Conservation (phyloP, 2,329 filamentous ascomycete genomes). For the Diaporthe vaccinii region DNA sequence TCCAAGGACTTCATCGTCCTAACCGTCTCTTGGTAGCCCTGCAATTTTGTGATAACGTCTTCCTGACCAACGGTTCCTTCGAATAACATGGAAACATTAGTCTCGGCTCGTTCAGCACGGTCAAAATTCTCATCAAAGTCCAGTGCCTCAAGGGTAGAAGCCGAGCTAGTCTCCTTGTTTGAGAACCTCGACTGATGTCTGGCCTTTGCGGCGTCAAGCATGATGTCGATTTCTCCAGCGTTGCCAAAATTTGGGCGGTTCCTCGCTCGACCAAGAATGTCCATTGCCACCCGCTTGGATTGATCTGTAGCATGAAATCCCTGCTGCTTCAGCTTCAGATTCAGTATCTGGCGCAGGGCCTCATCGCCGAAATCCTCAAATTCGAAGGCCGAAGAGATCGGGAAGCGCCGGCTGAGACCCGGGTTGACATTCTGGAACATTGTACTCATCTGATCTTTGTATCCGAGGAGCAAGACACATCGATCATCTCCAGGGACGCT, state of each 20-base stretch:
- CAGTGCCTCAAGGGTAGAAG: conserved; percentile 48
- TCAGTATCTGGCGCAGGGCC: conserved; percentile 71
- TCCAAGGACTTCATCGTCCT: conserved; percentile 63
- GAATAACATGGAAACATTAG: conserved; percentile 68
- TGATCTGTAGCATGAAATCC: conserved; percentile 65
- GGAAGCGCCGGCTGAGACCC: conserved; percentile 76
- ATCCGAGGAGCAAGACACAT: conserved; percentile 79
- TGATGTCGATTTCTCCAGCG: conserved; percentile 79
- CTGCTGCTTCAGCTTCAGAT: conserved; percentile 71
- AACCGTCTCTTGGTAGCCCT: conserved; percentile 67
- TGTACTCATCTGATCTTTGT: conserved; percentile 75
- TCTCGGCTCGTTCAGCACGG: conserved; percentile 60
- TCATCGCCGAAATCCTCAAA: conserved; percentile 77
- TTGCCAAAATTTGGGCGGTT: conserved; percentile 79
- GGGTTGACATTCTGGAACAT: conserved; percentile 84
- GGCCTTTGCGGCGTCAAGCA: conserved; percentile 70
- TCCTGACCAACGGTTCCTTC: conserved; percentile 71
- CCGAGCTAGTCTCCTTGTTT: conserved; percentile 43
- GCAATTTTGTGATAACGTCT: conserved; percentile 63
- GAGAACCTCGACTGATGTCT: conserved; percentile 50
- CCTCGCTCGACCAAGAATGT: conserved; percentile 71
- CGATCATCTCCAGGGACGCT: conserved; percentile 78
- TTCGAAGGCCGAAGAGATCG: conserved; percentile 71
- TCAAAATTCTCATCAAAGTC: conserved; percentile 74
- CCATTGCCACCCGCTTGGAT: conserved; percentile 68